Evolutionary conservation across 805 yeast genomes (phyloP), one percentile per base, ranked within the genome.

Genomic region (Schwanniomyces sp.): DNA sequence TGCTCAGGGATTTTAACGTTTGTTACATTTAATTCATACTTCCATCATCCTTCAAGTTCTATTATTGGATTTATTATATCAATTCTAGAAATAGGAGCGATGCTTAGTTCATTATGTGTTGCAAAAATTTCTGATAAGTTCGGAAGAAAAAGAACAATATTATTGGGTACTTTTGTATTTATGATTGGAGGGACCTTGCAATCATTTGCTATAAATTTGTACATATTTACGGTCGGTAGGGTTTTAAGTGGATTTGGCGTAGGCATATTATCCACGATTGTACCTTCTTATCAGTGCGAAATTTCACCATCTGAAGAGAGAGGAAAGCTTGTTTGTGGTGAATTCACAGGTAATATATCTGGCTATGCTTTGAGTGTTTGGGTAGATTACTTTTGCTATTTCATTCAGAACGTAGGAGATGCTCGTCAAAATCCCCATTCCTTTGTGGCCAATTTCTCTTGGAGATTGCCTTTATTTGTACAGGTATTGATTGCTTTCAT

Each of bases 271-370:
- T 84, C 91, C 24, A 85, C 95, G 7, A 85, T 90, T 52, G 91
- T 90, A 9, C 96, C 96, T 1, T 84, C 88, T 43, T 90, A 88
- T 66, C 96, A 89, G 63, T 83, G 91, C 43, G 97, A 90, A 61
- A 88, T 91, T 43, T 82, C 91, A 6, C 96, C 96, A 1, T 86
- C 91, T 21, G 88, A 88, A 59, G 88, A 87, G 55, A 77, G 96
- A 59, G 96, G 96, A 2, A 79, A 82, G 58, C 72, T 89, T 45
- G 96, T 92, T 3, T 88, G 96, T 61, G 86, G 89, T 32, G 95
- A 90, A 62, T 91, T 89, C 66, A 85, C 95, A 0, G 95, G 96
- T 9, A 90, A 89, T 66, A 83, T 90, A 38, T 61, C 84, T 5
- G 97, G 96, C 5, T 91, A 89, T 63, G 79, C 88, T 2, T 70